Percentiles rank a stretch among this genome's conserved stretches.
These are phyloP conservation scores for Echites panduratus DNA, from an alignment of 257 asterid species.

Conservation along the genomic window DNA sequence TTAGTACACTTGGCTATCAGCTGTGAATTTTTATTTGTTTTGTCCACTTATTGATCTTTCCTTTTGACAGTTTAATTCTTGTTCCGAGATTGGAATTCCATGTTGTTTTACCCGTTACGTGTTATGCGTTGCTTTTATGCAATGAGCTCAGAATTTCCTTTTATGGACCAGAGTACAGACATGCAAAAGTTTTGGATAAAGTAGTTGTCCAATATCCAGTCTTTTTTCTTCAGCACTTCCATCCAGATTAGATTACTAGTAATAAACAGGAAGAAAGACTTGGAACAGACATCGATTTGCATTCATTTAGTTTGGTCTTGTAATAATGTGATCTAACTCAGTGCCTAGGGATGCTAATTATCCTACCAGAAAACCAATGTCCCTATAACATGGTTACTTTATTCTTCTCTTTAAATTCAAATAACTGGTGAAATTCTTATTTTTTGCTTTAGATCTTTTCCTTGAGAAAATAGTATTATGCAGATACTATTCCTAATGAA, in stretches of 20 bases:
- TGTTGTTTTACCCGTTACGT: not conserved
- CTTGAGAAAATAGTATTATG: not conserved
- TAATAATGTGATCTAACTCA: not conserved
- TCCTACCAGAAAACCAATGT: not conserved
- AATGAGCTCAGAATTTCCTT: not conserved
- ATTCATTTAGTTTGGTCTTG: not conserved
- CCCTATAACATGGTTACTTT: not conserved
- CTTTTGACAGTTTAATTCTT: not conserved
- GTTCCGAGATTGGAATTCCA: not conserved
- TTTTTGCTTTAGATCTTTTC: not conserved
- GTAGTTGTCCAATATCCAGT: not conserved
- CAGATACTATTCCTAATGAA: not conserved
- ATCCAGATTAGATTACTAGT: not conserved
- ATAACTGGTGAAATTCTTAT: not conserved
- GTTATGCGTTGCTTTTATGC: not conserved
- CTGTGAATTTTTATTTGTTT: not conserved
- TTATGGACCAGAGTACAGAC: not conserved
- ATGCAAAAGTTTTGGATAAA: not conserved
- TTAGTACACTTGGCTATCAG: not conserved
- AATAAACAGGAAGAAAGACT: not conserved
- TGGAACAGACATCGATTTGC: not conserved
- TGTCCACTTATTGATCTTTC: not conserved
- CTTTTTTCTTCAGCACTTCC: not conserved
- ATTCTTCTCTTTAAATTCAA: not conserved
- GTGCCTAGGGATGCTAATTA: not conserved